Base-by-base conservation (phyloP, 495 filamentous ascomycete species). In the Hypoxylon rickii region DNA sequence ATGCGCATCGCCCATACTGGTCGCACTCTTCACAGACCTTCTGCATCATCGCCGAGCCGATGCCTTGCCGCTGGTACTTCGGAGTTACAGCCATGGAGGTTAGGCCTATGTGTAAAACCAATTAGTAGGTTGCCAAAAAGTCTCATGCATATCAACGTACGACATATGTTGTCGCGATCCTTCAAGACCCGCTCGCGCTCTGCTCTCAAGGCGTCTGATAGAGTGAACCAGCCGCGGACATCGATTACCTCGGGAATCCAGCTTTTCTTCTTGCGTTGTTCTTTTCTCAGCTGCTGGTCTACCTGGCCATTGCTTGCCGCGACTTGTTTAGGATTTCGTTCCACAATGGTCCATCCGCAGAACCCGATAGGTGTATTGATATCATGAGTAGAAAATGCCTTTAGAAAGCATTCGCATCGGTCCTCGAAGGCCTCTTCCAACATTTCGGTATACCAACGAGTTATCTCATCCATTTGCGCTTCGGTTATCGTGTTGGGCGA, bases 31-130 rank as follows among this genome's bases (percentile, higher is more conserved):
- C 24, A 18, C 58, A 56, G 45, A 61, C 44, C 11, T 16, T 26
- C 51, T 51, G 44, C 58, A 61, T 56, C 51, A 61, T 55, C 51
- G 40, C 41, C 13, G 58, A 61, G 37, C 58, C 58, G 24, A 61
- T 61, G 22, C 44, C 58, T 45, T 61, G 37, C 29, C 51, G 51
- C 37, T 61, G 51, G 40, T 61, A 51, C 12, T 45, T 41, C 40
- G 58, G 51, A 45, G 45, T 32, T 41, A 56, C 58, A 10, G 51
- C 58, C 58, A 61, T 61, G 40, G 51, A 56, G 16, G 51, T 61
- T 19, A 51, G 41, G 24, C 56, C 43, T 53, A 60, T 53, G 26
- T 21, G 18, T 29, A 17, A 21, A 40, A 3, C 5, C 34, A 2
- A 32, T 60, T 34, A 54, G 44, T 21, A 44, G 26, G 33, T 18